Evolutionary conservation across 2,329 filamentous ascomycete genomes (phyloP), one percentile per base, ranked within the genome.

Genomic region (Huntiella omanensis): DNA sequence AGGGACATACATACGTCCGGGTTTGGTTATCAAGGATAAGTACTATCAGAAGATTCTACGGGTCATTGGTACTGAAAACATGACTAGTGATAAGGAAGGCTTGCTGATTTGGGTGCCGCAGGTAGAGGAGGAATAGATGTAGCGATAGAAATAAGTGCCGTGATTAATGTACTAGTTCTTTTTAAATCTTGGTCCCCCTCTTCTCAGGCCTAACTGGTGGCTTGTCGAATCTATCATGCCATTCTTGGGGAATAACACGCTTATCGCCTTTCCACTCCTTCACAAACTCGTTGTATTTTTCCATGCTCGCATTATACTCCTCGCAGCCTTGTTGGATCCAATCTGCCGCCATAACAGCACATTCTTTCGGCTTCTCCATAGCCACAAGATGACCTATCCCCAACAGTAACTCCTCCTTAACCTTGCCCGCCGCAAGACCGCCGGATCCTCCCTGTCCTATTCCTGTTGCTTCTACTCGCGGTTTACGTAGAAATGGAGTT

Each of bases 41-140:
- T 93, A 94, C 56, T 96, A 94, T 61, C 86, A 93, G 59, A 94
- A 95, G 68, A 77, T 82, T 37, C 61, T 96, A 50, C 77, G 80
- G 52, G 77, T 94, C 17, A 75, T 85, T 50, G 78, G 84, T 2
- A 88, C 83, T 0, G 82, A 80, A 56, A 81, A 77, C 16, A 79
- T 77, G 65, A 75, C 69, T 59, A 64, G 65, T 43, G 73, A 77
- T 49, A 78, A 77, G 60, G 74, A 80, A 3, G 76, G 75, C 0
- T 56, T 81, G 16, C 55, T 77, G 53, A 56, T 81, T 16, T 81
- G 76, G 76, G 66, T 80, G 33, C 66, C 65, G 10, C 62, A 59
- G 47, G 53, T 52, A 19, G 40, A 13, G 17, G 28, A 17, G 40
- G n/a, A 11, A 16, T 40, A 19, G 13, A 12, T 17, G 13, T 15